Evolutionary conservation across 129 eudicot genomes (phyloP).

Genomic region (Pittosporum tobira): DNA sequence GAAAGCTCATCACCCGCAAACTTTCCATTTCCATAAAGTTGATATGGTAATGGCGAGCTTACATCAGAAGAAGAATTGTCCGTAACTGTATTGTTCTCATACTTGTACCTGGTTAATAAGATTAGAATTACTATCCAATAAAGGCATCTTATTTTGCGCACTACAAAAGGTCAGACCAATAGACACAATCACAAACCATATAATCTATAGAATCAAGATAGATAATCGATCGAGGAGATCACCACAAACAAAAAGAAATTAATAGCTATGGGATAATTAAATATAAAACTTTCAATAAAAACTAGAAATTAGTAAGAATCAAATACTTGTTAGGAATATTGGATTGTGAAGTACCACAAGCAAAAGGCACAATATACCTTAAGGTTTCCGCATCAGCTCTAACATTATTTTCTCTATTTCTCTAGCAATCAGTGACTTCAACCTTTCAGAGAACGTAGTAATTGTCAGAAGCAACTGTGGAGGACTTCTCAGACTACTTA

Average conservation of each 20-base stretch:
- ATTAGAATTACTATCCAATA: conserved; percentile 4
- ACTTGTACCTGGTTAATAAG: conserved; percentile 59
- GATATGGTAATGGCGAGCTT: conserved; percentile 63
- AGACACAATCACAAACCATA: not conserved
- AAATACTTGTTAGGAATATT: no score
- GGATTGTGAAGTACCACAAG: not conserved
- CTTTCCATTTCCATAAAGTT: conserved; percentile 76
- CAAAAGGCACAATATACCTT: conserved; percentile 30
- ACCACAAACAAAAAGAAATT: not conserved
- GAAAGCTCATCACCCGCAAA: conserved; percentile 50
- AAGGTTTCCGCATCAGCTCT: conserved; percentile 95
- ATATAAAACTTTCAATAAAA: no score
- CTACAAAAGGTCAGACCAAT: not conserved
- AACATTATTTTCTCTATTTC: conserved; percentile 95
- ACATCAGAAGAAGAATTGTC: conserved; percentile 84
- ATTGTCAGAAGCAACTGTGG: conserved; percentile 72
- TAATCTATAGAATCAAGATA: not conserved
- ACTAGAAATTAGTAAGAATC: no score
- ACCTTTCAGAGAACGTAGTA: conserved; percentile 61
- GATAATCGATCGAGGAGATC: not conserved
- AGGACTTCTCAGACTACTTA: conserved; percentile 60
- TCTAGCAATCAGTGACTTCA: conserved; percentile 39
- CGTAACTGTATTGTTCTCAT: conserved; percentile 54
- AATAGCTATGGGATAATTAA: no score
- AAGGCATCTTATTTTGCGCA: not conserved